Percentiles rank a stretch among this genome's conserved stretches.
phyloP scores from a whole-genome alignment of 1,139 yeast species.

The Geotrichum bryndzae region DNA sequence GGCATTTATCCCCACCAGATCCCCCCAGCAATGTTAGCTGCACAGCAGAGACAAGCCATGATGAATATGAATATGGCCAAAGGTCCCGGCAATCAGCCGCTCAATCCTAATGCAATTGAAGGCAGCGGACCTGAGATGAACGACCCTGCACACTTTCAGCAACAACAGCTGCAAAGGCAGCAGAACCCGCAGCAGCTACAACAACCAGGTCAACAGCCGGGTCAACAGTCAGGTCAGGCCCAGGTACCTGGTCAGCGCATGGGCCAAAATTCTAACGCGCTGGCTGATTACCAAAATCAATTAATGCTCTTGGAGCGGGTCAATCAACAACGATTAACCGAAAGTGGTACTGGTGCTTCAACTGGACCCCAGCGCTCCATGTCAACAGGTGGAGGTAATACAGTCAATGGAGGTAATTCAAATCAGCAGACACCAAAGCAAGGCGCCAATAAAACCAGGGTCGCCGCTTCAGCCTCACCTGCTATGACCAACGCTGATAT shows the following conservation, averaged over 20 bases:
- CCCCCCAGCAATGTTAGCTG: constrained; percentile 10
- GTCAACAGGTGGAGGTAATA: constrained; percentile 6
- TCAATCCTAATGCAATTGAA: constrained; percentile 1
- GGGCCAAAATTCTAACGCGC: constrained; percentile 35
- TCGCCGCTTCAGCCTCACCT: constrained; percentile 23
- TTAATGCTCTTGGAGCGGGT: constrained; percentile 65
- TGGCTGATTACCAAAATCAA: constrained; percentile 74
- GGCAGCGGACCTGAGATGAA: not conserved
- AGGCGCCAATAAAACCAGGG: constrained; percentile 14
- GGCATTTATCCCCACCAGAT: constrained; percentile 12
- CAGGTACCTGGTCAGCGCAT: constrained; percentile 19
- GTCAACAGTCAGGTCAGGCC: constrained; percentile 14
- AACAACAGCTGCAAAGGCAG: constrained; percentile 3
- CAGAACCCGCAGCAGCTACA: constrained; percentile 12
- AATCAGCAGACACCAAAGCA: constrained; percentile 16
- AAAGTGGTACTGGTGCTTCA: constrained; percentile 34
- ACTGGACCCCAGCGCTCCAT: constrained; percentile 18
- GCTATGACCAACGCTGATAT: constrained; percentile 20
- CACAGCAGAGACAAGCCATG: constrained; percentile 11
- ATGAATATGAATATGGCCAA: constrained; percentile 6
- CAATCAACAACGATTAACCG: constrained; percentile 48
- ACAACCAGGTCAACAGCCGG: constrained; percentile 18
- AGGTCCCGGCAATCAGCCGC: constrained; percentile 11
- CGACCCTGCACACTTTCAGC: constrained; percentile 1
- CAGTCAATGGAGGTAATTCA: not conserved